phyloP scores from a whole-genome alignment of 192 early-diverging fungal genomes.

The Umbelopsis sp. region DNA sequence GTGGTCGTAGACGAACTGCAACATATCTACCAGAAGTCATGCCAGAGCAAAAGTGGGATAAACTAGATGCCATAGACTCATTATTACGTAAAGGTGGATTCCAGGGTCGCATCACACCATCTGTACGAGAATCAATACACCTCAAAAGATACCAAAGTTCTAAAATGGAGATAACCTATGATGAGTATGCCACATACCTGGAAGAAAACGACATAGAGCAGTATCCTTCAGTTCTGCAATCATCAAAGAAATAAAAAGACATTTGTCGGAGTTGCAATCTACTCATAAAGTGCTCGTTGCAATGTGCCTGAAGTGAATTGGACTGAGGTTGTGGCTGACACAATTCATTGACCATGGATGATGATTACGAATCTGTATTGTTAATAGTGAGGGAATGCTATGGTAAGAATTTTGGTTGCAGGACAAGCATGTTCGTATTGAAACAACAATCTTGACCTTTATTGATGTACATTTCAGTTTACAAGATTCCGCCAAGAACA shows the following conservation, averaged over 20 bases:
- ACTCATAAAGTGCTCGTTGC: neutral
- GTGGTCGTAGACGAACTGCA: slow-evolving; percentile 61
- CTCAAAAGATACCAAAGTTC: slow-evolving; percentile 85
- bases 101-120: slow-evolving; percentile 58
- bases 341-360: slow-evolving; percentile 40
- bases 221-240: neutral
- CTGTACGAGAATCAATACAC: slow-evolving; percentile 57
- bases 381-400: slow-evolving; percentile 79
- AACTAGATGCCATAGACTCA: slow-evolving; percentile 81
- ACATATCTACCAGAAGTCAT: slow-evolving; percentile 94
- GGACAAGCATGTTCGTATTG: neutral
- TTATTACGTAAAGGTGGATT: slow-evolving; percentile 88
- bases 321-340: neutral
- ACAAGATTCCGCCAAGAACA: slow-evolving; percentile 71
- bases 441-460: neutral
- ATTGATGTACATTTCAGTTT: slow-evolving; percentile 38
- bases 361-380: slow-evolving; percentile 78
- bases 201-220: slow-evolving; percentile 19
- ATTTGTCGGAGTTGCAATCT: neutral
- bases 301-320: neutral
- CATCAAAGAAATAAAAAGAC: slow-evolving; percentile 1
- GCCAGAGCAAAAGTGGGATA: slow-evolving; percentile 87
- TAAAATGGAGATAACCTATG: slow-evolving; percentile 70
- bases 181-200: slow-evolving; percentile 61
- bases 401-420: slow-evolving; percentile 36